A percentile compares a stretch with the other conserved stretches of the same genome.
phyloP scores from a whole-genome alignment of 805 yeast species.

The Candida tibetensis region DNA sequence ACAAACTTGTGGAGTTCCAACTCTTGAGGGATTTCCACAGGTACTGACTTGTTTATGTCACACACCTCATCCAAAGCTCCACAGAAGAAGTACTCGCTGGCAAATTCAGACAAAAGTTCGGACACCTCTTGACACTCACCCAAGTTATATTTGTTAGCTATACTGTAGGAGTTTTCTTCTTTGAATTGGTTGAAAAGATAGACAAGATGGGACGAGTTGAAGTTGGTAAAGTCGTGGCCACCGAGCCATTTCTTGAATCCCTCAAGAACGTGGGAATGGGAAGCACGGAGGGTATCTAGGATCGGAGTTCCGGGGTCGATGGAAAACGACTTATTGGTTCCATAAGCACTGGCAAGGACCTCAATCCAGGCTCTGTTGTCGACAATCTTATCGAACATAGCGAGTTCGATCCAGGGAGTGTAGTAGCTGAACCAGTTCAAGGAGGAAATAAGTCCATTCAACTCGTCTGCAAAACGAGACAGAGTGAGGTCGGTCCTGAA shows the following conservation, averaged over 20 bases:
- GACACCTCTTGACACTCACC: slow-evolving; percentile 1
- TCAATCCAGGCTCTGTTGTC: slow-evolving; percentile 6
- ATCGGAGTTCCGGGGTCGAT: background rate
- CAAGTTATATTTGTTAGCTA: background rate
- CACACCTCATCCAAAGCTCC: background rate
- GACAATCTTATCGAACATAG: slow-evolving; percentile 9
- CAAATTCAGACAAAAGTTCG: background rate
- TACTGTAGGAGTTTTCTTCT: background rate
- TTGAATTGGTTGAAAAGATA: slow-evolving; percentile 3
- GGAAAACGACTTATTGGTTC: background rate
- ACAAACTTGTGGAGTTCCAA: slow-evolving; percentile 14
- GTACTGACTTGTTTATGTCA: background rate
- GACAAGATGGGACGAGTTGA: slow-evolving; percentile 1
- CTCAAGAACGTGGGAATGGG: background rate
- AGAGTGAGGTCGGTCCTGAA: background rate
- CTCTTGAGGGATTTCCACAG: slow-evolving; percentile 18
- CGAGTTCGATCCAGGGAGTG: slow-evolving; percentile 8
- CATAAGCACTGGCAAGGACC: background rate
- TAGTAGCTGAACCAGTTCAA: slow-evolving; percentile 4
- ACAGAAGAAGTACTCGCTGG: background rate
- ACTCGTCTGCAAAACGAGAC: slow-evolving; percentile 1
- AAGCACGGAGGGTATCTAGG: background rate
- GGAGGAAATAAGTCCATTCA: background rate
- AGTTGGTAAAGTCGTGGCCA: slow-evolving; percentile 1
- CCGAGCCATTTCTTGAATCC: slow-evolving; percentile 5